Base-by-base conservation (phyloP, 495 filamentous ascomycete species). In the Xylaria palmicola region DNA sequence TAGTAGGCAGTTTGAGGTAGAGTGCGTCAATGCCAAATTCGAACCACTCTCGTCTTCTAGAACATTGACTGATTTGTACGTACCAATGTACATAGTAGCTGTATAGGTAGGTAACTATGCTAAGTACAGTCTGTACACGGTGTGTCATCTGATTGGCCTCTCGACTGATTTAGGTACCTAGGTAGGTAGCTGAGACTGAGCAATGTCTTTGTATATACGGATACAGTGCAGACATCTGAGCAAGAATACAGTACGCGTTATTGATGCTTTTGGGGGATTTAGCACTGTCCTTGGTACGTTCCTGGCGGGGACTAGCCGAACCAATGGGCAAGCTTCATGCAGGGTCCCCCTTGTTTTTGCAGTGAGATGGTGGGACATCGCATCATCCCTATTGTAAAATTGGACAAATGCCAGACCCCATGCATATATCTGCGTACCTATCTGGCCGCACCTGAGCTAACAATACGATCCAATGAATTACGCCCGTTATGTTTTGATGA, bases 321-420 rank as follows among this genome's bases (percentile, higher is more conserved):
- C 37, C 53, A 43, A 43, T 43, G 24, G 26, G 3, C 22, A 4
- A 44, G 27, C 17, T 22, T 20, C 9, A 13, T 32, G 44, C 55
- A 36, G 19, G 41, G 54, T 20, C 5, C 2, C 30, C 55, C 55
- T 13, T 48, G 44, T 13, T 39, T 48, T 1, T 1, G 5, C 13
- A 20, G 30, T 39, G 41, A 17, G 3, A 37, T 36, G 17, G 43
- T 32, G 55, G 55, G 43, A 43, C 4, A 2, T n/a, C 19, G 5
- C 12, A 48, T 10, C 41, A 48, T 26, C 1, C 27, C 43, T 58
- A n/a, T n/a, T n/a, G n/a, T n/a, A 48, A 58, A 48, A 58, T 58
- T 58, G 43, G 55, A 6, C n/a, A 4, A n/a, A n/a, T n/a, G n/a
- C n/a, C n/a, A n/a, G n/a, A 27, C 17, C 19, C 41, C 43, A 47